Conservation (phyloP, 177 flowering plant genomes). For the Tripterygium wilfordii region DNA sequence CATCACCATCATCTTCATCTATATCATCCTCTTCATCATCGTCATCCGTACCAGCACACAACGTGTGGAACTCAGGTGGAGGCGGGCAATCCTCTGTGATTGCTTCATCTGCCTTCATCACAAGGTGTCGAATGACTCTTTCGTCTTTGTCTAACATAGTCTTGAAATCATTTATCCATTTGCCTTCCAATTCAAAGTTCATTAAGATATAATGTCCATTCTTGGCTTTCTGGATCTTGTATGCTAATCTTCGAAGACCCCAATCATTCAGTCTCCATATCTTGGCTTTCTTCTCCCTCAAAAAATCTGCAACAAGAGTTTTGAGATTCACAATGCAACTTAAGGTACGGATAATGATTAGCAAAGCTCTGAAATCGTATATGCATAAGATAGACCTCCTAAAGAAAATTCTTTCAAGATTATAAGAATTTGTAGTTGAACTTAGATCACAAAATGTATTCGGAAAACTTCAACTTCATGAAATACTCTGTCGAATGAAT, state of each 20-base stretch:
- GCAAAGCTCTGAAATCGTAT: too few species aligned
- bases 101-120: conserved; percentile 76
- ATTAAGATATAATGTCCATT: conserved; percentile 82
- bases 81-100: conserved; percentile 83
- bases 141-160: conserved; percentile 82
- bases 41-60: conserved; percentile 37
- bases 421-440: too few species aligned
- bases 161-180: conserved; percentile 84
- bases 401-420: too few species aligned
- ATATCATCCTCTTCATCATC: conserved; percentile 37
- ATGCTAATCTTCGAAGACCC: conserved; percentile 93
- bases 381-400: too few species aligned
- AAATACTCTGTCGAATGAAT: too few species aligned
- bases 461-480: too few species aligned
- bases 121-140: conserved; percentile 90
- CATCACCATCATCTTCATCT: conserved; percentile 32
- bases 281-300: conserved; percentile 77
- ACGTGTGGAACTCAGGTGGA: conserved; percentile 74
- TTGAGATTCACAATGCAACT: too few species aligned
- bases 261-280: conserved; percentile 84
- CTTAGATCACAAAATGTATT: too few species aligned
- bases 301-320: conserved; percentile 44
- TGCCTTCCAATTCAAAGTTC: conserved; percentile 91
- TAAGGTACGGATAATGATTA: too few species aligned
- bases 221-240: conserved; percentile 81